phyloP scores from a whole-genome alignment of 2,329 filamentous ascomycete genomes.

The Penicillium sp. region DNA sequence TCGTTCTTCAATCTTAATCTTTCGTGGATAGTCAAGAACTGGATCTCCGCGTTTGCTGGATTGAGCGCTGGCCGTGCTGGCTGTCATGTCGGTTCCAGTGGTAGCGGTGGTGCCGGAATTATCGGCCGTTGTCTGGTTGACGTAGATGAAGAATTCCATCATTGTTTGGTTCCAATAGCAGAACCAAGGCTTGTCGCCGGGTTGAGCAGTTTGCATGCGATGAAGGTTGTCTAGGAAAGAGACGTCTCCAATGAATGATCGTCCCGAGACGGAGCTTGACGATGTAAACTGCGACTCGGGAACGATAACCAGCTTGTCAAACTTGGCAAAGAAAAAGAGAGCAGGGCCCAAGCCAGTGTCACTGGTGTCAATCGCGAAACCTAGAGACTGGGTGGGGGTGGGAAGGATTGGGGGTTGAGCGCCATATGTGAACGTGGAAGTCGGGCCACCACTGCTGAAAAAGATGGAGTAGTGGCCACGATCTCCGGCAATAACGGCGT shows the following conservation, averaged over 20 bases:
- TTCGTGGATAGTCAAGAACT: conserved; percentile 51
- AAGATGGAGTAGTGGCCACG: conserved; percentile 34
- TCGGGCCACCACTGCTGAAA: conserved; percentile 42
- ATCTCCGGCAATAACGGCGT: conserved; percentile 32
- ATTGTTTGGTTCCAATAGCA: conserved; percentile 70
- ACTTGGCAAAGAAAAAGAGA: conserved; percentile 62
- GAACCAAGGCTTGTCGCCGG: conserved; percentile 67
- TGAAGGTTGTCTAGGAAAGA: conserved; percentile 22
- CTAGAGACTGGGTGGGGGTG: conserved; percentile 48
- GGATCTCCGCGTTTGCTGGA: conserved; percentile 17
- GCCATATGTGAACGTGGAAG: conserved; percentile 57
- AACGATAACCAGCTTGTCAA: conserved; percentile 65
- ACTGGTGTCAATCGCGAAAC: conserved; percentile 60
- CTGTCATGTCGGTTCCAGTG: conserved; percentile 19
- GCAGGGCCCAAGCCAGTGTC: conserved; percentile 61
- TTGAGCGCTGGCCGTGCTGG: conserved; percentile 20
- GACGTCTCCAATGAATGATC: conserved; percentile 27
- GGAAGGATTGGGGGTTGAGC: conserved; percentile 59
- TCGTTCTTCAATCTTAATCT: conserved; percentile 68
- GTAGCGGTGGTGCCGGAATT: conserved; percentile 22
- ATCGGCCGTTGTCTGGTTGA: conserved; percentile 52
- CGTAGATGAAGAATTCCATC: conserved; percentile 68
- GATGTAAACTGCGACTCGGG: conserved; percentile 39
- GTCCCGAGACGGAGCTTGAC: conserved; percentile 30
- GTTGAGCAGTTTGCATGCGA: conserved; percentile 46